Conservation (phyloP, 2,329 filamentous ascomycete species). For the Ophiocordyceps camponoti-saundersi region DNA sequence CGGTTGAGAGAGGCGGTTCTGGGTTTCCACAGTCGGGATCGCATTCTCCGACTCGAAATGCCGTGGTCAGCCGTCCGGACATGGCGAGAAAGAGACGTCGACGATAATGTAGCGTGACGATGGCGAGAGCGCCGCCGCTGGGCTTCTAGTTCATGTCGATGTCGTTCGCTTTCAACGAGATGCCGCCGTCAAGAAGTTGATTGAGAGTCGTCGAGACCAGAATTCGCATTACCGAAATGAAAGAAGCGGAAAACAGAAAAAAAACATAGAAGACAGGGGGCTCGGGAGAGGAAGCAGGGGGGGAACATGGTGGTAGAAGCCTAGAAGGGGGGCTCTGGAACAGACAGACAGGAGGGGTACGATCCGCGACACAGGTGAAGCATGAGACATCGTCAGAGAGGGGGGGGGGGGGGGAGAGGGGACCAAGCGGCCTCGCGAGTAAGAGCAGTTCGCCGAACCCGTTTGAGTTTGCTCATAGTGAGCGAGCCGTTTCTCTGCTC, state of each 20-base stretch:
- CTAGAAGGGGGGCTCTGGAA: not conserved
- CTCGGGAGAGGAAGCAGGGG: not conserved
- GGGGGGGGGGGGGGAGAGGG: not conserved
- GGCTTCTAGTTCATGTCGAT: not conserved
- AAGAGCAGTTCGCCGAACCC: not conserved
- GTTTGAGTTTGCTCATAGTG: not conserved
- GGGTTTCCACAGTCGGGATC: not conserved
- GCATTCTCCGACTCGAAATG: not conserved
- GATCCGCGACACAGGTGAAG: conserved; percentile 31
- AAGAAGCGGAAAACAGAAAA: not conserved
- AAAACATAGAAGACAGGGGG: not conserved
- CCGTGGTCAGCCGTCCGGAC: not conserved
- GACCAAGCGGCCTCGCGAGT: conserved; percentile 1
- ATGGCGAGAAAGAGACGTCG: not conserved
- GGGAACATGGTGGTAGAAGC: not conserved
- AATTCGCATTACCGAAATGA: not conserved
- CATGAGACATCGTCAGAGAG: conserved; percentile 10
- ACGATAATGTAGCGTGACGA: not conserved
- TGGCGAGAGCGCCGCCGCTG: not conserved
- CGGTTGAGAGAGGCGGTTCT: not conserved
- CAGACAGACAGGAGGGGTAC: not conserved
- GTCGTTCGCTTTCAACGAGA: not conserved
- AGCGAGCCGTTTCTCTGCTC: not conserved
- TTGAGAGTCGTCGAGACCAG: not conserved
- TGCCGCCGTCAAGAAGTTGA: not conserved